Conservation (phyloP, 1,284 basidiomycete genomes). For the Cutaneotrichosporon curvatum region DNA sequence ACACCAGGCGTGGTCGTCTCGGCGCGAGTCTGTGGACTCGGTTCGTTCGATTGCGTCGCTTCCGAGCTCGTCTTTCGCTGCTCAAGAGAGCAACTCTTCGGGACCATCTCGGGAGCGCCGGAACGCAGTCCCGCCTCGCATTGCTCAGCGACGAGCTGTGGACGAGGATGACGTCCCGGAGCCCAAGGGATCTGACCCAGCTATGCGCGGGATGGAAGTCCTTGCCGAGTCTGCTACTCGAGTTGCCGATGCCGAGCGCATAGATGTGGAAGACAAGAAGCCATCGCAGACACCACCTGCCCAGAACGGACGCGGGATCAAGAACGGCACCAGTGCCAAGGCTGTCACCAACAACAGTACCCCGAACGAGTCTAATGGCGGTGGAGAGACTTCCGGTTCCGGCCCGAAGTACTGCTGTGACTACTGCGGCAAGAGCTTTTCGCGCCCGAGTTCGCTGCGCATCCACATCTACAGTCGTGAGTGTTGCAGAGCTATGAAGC, state of each 20-base stretch:
- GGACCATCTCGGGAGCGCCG: background rate
- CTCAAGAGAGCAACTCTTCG: too few relatives aligned
- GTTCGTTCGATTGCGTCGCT: slow-evolving; percentile 18
- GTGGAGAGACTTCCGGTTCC: slow-evolving; percentile 1
- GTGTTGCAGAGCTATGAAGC: too few relatives aligned
- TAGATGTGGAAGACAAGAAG: background rate
- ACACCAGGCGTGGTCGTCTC: slow-evolving; percentile 7
- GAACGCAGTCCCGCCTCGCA: background rate
- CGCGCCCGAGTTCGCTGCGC: slow-evolving; percentile 36
- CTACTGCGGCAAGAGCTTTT: slow-evolving; percentile 42
- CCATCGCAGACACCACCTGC: too few relatives aligned
- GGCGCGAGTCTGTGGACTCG: slow-evolving; percentile 29
- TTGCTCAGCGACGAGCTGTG: background rate
- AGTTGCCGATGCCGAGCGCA: slow-evolving; percentile 31
- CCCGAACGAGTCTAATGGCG: background rate
- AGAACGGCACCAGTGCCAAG: background rate
- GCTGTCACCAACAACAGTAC: slow-evolving; percentile 12
- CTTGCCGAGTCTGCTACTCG: slow-evolving; percentile 33
- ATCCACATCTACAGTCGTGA: slow-evolving; percentile 45
- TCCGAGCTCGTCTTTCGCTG: background rate
- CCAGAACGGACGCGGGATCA: slow-evolving; percentile 6
- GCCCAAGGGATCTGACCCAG: slow-evolving; percentile 19
- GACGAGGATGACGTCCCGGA: slow-evolving; percentile 18
- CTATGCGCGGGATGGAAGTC: slow-evolving; percentile 40
- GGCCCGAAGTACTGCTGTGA: slow-evolving; percentile 41